Conservation (phyloP, 2,329 filamentous ascomycete genomes). For the Aspergillus brunneoviolaceus region DNA sequence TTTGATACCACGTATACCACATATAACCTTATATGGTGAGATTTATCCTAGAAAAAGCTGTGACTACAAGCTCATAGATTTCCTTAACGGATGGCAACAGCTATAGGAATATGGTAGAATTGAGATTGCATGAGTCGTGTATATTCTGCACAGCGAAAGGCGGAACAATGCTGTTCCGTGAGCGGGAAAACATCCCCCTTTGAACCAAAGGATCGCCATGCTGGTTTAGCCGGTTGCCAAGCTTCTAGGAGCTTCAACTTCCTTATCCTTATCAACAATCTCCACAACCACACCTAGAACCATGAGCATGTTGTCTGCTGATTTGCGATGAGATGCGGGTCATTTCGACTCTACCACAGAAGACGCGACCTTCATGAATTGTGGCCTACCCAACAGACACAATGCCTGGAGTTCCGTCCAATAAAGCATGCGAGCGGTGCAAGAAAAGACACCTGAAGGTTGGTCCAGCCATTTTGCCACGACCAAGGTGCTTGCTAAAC, state of each 20-base stretch:
- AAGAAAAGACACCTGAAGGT: slow-evolving; percentile 43
- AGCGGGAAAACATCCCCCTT: not conserved
- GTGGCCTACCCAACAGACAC: slow-evolving; percentile 9
- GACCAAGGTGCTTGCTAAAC: not conserved
- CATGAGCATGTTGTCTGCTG: not conserved
- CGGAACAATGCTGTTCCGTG: not conserved
- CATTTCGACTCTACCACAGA: not conserved
- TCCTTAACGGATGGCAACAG: too few species aligned
- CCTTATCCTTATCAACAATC: not conserved
- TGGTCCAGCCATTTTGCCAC: not conserved
- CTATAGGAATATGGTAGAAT: too few species aligned
- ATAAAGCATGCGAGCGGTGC: slow-evolving; percentile 42
- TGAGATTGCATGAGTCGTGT: too few species aligned
- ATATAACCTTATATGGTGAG: too few species aligned
- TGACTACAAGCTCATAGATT: too few species aligned
- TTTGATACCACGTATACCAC: too few species aligned
- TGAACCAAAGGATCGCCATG: not conserved
- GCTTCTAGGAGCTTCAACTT: not conserved
- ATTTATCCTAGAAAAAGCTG: too few species aligned
- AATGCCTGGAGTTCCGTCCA: slow-evolving; percentile 43
- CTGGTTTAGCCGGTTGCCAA: not conserved
- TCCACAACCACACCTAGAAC: not conserved
- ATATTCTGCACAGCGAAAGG: not conserved
- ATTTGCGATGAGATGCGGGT: slow-evolving; percentile 5
- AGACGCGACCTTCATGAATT: not conserved